Percentiles rank a stretch among this genome's conserved stretches.
Conservation (phyloP, 805 yeast genomes). For the Cyberlindnera petersonii region DNA sequence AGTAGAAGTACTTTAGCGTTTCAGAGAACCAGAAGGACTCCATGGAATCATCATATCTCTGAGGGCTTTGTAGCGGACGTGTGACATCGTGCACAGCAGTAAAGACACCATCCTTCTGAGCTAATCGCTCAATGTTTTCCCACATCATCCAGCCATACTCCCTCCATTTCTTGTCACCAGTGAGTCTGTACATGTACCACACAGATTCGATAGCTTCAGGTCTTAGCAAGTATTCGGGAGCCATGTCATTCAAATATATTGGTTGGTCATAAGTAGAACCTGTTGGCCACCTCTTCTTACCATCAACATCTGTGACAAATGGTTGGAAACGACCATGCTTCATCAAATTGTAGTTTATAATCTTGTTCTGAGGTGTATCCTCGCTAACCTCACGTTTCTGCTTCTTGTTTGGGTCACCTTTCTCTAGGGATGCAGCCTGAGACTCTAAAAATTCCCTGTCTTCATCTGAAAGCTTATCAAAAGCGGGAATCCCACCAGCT, state of each 20-base stretch:
- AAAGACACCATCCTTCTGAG: conserved; percentile 32
- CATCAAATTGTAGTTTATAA: conserved; percentile 4
- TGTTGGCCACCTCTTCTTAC: conserved; percentile 11
- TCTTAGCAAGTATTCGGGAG: conserved; percentile 43
- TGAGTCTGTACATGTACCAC: conserved; percentile 53
- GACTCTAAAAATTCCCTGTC: not conserved
- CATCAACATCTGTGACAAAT: conserved; percentile 8
- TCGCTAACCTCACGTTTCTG: not conserved
- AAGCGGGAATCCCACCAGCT: too few relatives aligned
- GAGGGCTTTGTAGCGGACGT: conserved; percentile 23
- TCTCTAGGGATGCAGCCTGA: not conserved
- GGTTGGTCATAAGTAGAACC: conserved; percentile 25
- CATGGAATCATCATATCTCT: conserved; percentile 31
- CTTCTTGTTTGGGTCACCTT: not conserved
- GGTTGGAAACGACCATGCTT: conserved; percentile 4
- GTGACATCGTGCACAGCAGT: conserved; percentile 41
- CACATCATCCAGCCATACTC: conserved; percentile 50
- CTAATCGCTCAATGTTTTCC: conserved; percentile 31
- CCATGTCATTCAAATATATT: conserved; percentile 31
- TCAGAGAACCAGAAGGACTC: conserved; percentile 58
- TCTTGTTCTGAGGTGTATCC: conserved; percentile 1
- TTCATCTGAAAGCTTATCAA: not conserved
- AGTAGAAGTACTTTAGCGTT: conserved; percentile 52
- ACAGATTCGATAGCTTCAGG: conserved; percentile 63
- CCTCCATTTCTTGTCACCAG: conserved; percentile 57